Evolutionary conservation across 1,284 basidiomycete species (phyloP), one percentile per base, ranked within the genome.

Genomic region (Cryptococcus sp.): DNA sequence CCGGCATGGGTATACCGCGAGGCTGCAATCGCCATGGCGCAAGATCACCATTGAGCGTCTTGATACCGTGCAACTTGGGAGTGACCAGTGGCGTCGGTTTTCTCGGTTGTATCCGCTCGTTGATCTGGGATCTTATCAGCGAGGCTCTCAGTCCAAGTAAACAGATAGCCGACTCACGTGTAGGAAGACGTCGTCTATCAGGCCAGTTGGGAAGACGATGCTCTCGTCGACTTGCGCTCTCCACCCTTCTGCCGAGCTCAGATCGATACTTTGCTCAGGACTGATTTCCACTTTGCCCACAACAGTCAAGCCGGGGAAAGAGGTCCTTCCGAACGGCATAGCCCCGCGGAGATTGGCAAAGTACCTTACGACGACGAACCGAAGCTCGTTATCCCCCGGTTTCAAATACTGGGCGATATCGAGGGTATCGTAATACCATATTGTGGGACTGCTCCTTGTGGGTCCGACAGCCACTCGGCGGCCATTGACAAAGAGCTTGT

Each of bases 401-500:
- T 22, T 35, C 38, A 71, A 51, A 40, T 47, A 67, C 5, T 62
- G 66, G 1, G 56, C 57, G 45, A 69, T 54, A 48, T 71, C 66
- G 8, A 69, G 50, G 3, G 62, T 62, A 48, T 71, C 69, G 31
- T 68, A 69, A 17, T 60, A 61, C 69, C 69, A 71, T 42, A 63
- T 57, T 19, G 50, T 38, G 1, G 62, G 57, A 31, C 55, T 59
- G 23, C 57, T 50, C 23, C 63, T 53, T 1, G 64, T 54, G 0
- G 69, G 69, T 5, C 69, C 69, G n/a, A 71, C 61, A 15, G 60
- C 46, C 5, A 67, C 66, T 49, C 67, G 53, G 0, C 23, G 16
- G 2, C 66, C 67, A 38, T 71, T 71, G 35, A 71, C 56, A 38
- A 65, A 27, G 23, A 71, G 61, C 54, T 71, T 71, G 61, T 71